Base-by-base conservation (phyloP, 805 yeast species). In the Starmerella floricola region DNA sequence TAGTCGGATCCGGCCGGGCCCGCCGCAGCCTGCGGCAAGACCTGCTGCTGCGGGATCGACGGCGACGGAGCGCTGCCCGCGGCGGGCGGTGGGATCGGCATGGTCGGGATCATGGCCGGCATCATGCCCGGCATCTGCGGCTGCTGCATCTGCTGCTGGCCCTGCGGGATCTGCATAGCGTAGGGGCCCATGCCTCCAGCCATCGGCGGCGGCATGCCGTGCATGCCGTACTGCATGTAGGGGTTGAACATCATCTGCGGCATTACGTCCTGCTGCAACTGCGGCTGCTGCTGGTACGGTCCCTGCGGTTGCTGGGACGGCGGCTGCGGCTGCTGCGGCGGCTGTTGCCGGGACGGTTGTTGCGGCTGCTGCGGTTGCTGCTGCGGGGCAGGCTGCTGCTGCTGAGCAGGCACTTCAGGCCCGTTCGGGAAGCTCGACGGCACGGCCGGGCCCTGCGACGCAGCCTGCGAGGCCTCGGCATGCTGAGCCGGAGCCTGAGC, bases 281-380 rank as follows among this genome's bases (percentile, higher is more conserved):
- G 34, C 26, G 33, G 42, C 17, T 31, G 29, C 45, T 36, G 48
- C 35, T 16, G 39, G 36, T 36, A 43, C 19, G 28, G 36, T 11
- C 28, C 21, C 42, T 37, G 48, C 28, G 33, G 39, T 34, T 40
- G 47, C n/a, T n/a, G n/a, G n/a, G n/a, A n/a, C n/a, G n/a, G n/a
- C n/a, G 20, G 44, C 38, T 17, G 38, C 11, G 20, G 28, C 39
- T 27, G 41, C 30, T 15, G 35, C 24, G 19, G 32, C 21, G n/a
- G 37, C 26, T 20, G 36, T 33, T 29, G 36, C 30, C 34, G 42
- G 26, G 20, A 8, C 23, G 21, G 45, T 23, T 33, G 36, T 18
- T 19, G 35, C 27, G 11, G 30, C 38, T 19, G 41, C 18, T n/a
- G 34, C 27, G 32, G 29, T 29, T 19, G 36, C 37, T 17, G 36